Evolutionary conservation across 164 flowering plant genomes (phyloP), one percentile per base, ranked within the genome.

Genomic region (Umbellularia californica): DNA sequence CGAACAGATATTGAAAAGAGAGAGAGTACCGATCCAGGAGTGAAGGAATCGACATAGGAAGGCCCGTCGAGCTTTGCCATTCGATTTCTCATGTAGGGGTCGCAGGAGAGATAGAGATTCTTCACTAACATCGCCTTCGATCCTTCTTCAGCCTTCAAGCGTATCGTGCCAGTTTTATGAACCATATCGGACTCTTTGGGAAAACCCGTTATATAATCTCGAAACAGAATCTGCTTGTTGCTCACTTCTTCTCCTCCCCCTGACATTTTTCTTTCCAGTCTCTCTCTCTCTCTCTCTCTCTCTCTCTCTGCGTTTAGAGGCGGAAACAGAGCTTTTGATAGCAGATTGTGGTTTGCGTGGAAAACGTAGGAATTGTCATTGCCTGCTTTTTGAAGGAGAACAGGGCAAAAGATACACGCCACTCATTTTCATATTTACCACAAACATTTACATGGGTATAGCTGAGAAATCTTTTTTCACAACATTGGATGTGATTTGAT

Each of bases 151-250:
- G 76, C 73, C 76, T 72, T 75, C 73, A 85, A 63, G 15, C 24
- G 7, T 1, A 77, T 73, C 14, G 58, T 71, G 47, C n/a, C 28
- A 2, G 73, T 58, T 9, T 20, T 70, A 58, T 71, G n/a, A 20
- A 72, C 74, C 82, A 85, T 77, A 70, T 85, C 84, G 1, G 81
- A 64, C 51, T 82, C 85, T 75, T 81, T 77, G 0, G 82, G 82
- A 33, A 76, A 79, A 1, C 77, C 81, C 81, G 70, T 58, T 3
- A 78, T 60, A 52, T 78, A 83, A 22, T 80, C 77, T 7, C 66
- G 74, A 0, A 85, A 47, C 0, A 83, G 20, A 5, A 85, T 70
- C 75, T 78, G 82, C 72, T 81, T 83, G 77, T 85, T 85, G 15
- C 71, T 58, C n/a, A 76, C 77, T 28, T 60, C 79, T 28, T n/a